phyloP scores from a whole-genome alignment of 176 grass and related monocot genomes.

The Cenchrus americanus region DNA sequence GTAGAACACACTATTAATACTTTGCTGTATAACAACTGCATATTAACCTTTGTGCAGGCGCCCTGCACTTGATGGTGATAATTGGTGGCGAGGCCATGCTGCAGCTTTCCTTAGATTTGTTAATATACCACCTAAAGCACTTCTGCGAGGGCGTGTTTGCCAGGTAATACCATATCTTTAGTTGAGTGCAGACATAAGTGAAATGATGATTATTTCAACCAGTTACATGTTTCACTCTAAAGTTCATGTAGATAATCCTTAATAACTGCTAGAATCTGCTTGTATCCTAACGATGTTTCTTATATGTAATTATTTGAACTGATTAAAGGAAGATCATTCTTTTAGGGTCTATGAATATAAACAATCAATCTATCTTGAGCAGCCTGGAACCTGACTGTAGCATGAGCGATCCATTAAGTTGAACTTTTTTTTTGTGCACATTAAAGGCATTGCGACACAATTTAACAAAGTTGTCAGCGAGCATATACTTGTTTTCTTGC shows the following conservation, averaged over 20 bases:
- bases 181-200: constrained; percentile 3
- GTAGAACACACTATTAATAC: constrained; percentile 24
- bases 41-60: constrained; percentile 55
- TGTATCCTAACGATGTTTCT: neutral
- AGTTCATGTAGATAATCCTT: neutral
- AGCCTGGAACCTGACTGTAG: constrained; percentile 23
- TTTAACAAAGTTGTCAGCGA: neutral
- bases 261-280: constrained; percentile 2
- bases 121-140: constrained; percentile 80
- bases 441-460: neutral
- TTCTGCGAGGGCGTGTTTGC: constrained; percentile 72
- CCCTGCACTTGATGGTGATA: constrained; percentile 96
- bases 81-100: constrained; percentile 98
- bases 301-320: neutral
- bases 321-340: constrained; percentile 35
- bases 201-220: constrained; percentile 20
- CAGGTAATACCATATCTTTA: constrained; percentile 59
- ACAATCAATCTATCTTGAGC: constrained; percentile 11
- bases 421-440: neutral
- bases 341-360: constrained; percentile 23
- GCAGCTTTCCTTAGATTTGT: constrained; percentile 88
- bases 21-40: constrained; percentile 23
- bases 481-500: constrained; percentile 8
- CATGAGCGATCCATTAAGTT: constrained; percentile 16
- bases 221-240: constrained; percentile 10